Evolutionary conservation across 257 asterid species (phyloP).

Genomic region (Plantago elongata): DNA sequence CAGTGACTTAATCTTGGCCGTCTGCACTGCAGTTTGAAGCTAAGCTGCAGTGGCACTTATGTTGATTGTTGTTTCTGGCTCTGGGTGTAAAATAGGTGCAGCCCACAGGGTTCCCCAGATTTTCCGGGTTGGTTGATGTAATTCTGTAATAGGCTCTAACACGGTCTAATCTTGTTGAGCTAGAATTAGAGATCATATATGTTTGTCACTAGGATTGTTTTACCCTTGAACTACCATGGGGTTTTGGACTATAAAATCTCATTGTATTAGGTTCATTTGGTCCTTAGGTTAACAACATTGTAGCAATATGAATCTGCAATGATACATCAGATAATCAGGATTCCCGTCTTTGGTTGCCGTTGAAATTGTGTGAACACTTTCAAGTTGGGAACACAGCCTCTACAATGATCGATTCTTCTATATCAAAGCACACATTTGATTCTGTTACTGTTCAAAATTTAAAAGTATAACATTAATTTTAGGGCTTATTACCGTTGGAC

Average conservation of each 20-base stretch:
- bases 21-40: neutral
- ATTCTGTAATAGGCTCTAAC: conserved; percentile 1
- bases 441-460: too few relatives aligned
- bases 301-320: neutral
- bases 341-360: neutral
- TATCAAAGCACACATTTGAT: too few relatives aligned
- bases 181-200: neutral
- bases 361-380: neutral
- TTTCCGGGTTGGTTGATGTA: neutral
- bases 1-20: too few relatives aligned
- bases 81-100: neutral
- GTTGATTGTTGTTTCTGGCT: too few relatives aligned
- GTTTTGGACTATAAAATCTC: conserved; percentile 1
- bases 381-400: too few relatives aligned
- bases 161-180: neutral
- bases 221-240: conserved; percentile 1
- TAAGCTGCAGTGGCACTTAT: too few relatives aligned
- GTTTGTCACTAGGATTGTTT: neutral
- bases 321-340: neutral
- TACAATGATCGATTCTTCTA: too few relatives aligned
- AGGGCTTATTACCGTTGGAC: too few relatives aligned
- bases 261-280: neutral
- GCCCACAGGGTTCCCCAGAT: neutral
- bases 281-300: neutral
- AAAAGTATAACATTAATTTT: too few relatives aligned